Percentiles rank a stretch among this genome's conserved stretches.
Conservation (phyloP, 2,329 filamentous ascomycete genomes). For the Coniella vitis region DNA sequence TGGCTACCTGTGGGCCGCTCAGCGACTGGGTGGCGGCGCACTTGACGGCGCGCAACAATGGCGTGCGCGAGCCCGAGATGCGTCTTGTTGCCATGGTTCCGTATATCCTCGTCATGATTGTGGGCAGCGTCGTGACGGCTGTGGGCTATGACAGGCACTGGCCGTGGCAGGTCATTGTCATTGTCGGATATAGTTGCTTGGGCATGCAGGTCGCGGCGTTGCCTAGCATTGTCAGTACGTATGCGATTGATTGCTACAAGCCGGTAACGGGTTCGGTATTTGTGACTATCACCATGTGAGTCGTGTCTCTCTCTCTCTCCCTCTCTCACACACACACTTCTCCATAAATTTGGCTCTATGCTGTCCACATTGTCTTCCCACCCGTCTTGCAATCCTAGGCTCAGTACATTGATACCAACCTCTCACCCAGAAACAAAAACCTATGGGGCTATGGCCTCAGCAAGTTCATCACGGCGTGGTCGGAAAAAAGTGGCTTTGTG, state of each 20-base stretch:
- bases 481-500: conserved; percentile 20
- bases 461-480: conserved; percentile 24
- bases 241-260: conserved; percentile 59
- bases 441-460: conserved; percentile 25
- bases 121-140: conserved; percentile 38
- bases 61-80: conserved; percentile 43
- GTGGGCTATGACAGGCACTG: conserved; percentile 41
- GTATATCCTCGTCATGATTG: conserved; percentile 37
- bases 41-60: conserved; percentile 34
- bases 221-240: conserved; percentile 51
- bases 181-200: conserved; percentile 36
- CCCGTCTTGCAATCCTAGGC: too few relatives aligned
- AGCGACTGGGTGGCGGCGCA: conserved; percentile 36
- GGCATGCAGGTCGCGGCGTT: conserved; percentile 37
- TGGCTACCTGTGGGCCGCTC: conserved; percentile 35
- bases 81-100: conserved; percentile 37
- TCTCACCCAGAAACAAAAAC: conserved; percentile 20
- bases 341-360: too few relatives aligned
- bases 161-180: conserved; percentile 41
- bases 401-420: neutral
- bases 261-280: conserved; percentile 46
- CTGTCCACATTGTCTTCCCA: too few relatives aligned
- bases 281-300: conserved; percentile 21
- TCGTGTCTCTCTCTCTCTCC: neutral
- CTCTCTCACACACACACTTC: neutral